Percentiles rank a stretch among this genome's conserved stretches.
Evolutionary conservation across 768 basidiomycete genomes (phyloP).

Genomic region (Leccinum incarnatum): DNA sequence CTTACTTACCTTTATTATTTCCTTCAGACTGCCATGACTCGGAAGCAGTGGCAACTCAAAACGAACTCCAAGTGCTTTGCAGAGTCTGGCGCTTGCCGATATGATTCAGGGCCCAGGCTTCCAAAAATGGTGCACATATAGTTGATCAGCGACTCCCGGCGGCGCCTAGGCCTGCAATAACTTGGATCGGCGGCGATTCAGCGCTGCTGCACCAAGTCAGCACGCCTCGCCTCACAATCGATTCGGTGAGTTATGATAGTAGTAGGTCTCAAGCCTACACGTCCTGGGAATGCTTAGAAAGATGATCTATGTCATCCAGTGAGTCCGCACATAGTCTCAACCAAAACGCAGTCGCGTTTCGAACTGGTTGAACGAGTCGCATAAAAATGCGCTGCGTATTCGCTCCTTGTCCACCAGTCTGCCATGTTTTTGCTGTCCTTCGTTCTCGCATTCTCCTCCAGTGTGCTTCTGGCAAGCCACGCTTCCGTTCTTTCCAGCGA

Average conservation of each 20-base stretch:
- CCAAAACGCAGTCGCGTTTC: slow-evolving; percentile 14
- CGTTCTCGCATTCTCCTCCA: slow-evolving; percentile 9
- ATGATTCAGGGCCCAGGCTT: too few relatives aligned
- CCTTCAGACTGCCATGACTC: too few relatives aligned
- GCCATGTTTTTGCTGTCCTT: slow-evolving; percentile 15
- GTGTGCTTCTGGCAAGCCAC: slow-evolving; percentile 35
- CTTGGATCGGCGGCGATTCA: too few relatives aligned
- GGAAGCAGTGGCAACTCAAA: too few relatives aligned
- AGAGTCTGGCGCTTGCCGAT: too few relatives aligned
- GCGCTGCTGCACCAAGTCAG: not conserved
- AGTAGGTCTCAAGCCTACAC: not conserved
- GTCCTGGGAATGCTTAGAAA: not conserved
- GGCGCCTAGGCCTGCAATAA: too few relatives aligned
- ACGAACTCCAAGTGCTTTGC: too few relatives aligned
- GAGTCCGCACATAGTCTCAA: not conserved
- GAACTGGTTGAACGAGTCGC: not conserved
- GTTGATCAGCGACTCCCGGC: too few relatives aligned
- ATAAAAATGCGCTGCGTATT: slow-evolving; percentile 3
- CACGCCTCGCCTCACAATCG: not conserved
- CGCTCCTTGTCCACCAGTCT: not conserved
- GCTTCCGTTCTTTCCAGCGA: slow-evolving; percentile 17
- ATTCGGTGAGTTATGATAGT: not conserved
- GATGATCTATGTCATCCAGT: not conserved
- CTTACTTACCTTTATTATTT: too few relatives aligned
- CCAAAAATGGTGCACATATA: too few relatives aligned